Evolutionary conservation across 441 rosid genomes (phyloP), one percentile per base, ranked within the genome.

Genomic region (Erodium trifolium): DNA sequence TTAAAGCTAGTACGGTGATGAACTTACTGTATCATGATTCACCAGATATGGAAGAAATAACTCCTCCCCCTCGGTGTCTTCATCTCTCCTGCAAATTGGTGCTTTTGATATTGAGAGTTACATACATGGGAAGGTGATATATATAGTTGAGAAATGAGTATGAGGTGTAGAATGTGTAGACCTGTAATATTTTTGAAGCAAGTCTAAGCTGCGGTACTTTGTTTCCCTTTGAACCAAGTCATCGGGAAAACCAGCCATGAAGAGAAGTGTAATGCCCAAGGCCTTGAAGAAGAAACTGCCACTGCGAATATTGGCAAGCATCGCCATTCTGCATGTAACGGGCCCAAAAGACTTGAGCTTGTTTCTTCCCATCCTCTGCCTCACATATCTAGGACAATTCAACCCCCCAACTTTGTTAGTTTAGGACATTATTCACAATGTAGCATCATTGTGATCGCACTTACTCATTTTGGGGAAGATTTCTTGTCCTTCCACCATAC

Each of bases 241-340:
- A 73, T 75, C 85, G 62, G 91, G 84, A 70, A 81, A 76, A 72
- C 91, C 88, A 2, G 87, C 91, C 87, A 86, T 81, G 83, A 84
- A 86, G 72, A 86, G 41, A 59, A 86, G 84, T 17, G 88, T 84
- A 73, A 86, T 80, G 69, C 87, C 88, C 66, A 84, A 73, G 49
- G 87, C 85, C 84, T 86, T 84, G 75, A 86, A 86, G 84, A 86
- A 86, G 85, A 84, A 86, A 73, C 91, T 86, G 43, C 91, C 82
- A 11, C 72, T 68, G 23, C 88, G 87, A 45, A 76, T 72, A 75
- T 78, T 82, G 65, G 76, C 78, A 23, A 86, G 78, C 84, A 70
- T 76, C 1, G 87, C 87, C 84, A 82, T 82, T 72, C 77, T 76
- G 69, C 91, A 82, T 71, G 82, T 76, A 3, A 77, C 62, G 23